A percentile compares a stretch with the other conserved stretches of the same genome.
Conservation (phyloP, 371 early-diverging fungal genomes). For the Encephalitozoon hellem region DNA sequence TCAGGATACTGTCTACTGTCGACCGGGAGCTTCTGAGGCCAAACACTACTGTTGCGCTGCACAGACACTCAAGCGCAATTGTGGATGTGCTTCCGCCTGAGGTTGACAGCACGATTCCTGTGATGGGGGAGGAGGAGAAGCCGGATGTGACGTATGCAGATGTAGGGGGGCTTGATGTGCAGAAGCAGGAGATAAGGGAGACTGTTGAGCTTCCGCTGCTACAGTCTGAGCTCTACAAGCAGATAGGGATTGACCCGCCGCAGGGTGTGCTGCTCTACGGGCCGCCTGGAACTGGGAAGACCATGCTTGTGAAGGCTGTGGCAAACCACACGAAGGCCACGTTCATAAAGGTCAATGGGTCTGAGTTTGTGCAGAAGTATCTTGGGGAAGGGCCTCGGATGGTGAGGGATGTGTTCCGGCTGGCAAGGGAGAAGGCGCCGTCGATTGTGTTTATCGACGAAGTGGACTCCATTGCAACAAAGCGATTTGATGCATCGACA, state of each 20-base stretch:
- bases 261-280: slow-evolving; percentile 86
- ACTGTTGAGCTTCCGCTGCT: slow-evolving; percentile 91
- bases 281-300: slow-evolving; percentile 97
- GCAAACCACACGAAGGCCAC: slow-evolving; percentile 73
- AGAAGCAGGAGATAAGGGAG: slow-evolving; percentile 87
- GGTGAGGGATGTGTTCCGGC: slow-evolving; percentile 62
- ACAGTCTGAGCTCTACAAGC: slow-evolving; percentile 84
- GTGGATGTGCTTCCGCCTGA: slow-evolving; percentile 64
- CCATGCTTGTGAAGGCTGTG: slow-evolving; percentile 93
- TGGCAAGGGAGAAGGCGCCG: slow-evolving; percentile 71
- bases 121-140: slow-evolving; percentile 57
- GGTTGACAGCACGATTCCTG: slow-evolving; percentile 60
- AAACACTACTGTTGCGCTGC: slow-evolving; percentile 85
- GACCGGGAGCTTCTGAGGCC: slow-evolving; percentile 95
- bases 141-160: slow-evolving; percentile 81
- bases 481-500: slow-evolving; percentile 97
- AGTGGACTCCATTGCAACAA: slow-evolving; percentile 91
- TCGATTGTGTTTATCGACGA: slow-evolving; percentile 93
- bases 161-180: slow-evolving; percentile 90
- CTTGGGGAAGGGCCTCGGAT: slow-evolving; percentile 76
- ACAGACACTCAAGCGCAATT: slow-evolving; percentile 92
- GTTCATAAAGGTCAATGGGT: slow-evolving; percentile 77
- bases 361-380: slow-evolving; percentile 82
- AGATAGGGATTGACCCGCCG: slow-evolving; percentile 88
- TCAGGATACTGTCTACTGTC: slow-evolving; percentile 87